Percentiles rank a stretch among this genome's conserved stretches.
Conservation (phyloP, 176 grass and related monocot genomes). For the Ensete glaucum region DNA sequence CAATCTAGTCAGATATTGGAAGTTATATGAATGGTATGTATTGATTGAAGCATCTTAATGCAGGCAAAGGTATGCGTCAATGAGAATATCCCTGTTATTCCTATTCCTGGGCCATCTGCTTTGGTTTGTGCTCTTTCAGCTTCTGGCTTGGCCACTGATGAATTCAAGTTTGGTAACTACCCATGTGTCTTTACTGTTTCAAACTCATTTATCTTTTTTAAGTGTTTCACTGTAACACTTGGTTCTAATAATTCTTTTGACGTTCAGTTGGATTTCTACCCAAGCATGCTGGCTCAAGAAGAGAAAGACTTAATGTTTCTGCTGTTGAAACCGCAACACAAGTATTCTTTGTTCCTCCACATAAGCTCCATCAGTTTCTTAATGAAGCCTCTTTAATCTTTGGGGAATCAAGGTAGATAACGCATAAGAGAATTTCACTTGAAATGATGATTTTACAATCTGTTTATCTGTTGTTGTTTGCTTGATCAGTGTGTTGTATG, state of each 20-base stretch:
- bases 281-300: slow-evolving; percentile 66
- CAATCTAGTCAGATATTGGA: background rate
- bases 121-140: slow-evolving; percentile 74
- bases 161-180: slow-evolving; percentile 86
- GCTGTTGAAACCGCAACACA: slow-evolving; percentile 68
- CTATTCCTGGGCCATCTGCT: slow-evolving; percentile 83
- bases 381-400: slow-evolving; percentile 54
- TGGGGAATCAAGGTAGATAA: slow-evolving; percentile 58
- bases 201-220: slow-evolving; percentile 4
- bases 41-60: slow-evolving; percentile 7
- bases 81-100: slow-evolving; percentile 67
- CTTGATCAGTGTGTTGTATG: too few relatives aligned
- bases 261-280: slow-evolving; percentile 83
- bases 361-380: slow-evolving; percentile 82
- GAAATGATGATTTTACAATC: background rate
- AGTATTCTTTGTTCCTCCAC: slow-evolving; percentile 88
- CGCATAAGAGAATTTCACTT: background rate
- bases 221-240: background rate
- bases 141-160: slow-evolving; percentile 70
- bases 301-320: slow-evolving; percentile 59
- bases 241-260: slow-evolving; percentile 5
- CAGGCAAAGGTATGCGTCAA: slow-evolving; percentile 71
- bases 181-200: slow-evolving; percentile 4
- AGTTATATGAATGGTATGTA: background rate
- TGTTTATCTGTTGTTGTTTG: too few relatives aligned